Conservation (phyloP, 257 asterid genomes). For the Solanum ahanhuiri region DNA sequence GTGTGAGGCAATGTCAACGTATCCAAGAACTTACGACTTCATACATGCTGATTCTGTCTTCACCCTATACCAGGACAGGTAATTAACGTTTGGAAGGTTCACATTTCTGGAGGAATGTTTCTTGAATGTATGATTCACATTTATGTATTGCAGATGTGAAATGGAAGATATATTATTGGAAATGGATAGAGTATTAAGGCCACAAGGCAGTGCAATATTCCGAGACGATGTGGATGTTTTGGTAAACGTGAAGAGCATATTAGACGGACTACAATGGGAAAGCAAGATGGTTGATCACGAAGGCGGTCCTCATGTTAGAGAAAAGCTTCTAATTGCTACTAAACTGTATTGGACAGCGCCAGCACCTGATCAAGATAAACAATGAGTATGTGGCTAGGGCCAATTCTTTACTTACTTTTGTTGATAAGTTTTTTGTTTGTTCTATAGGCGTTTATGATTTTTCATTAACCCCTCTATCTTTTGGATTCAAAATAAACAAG, state of each 20-base stretch:
- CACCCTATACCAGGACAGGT: conserved; percentile 70
- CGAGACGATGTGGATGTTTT: conserved; percentile 77
- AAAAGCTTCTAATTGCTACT: conserved; percentile 72
- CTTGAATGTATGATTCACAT: not conserved
- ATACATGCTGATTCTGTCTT: conserved; percentile 67
- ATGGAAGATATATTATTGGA: conserved; percentile 64
- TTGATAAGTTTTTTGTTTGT: not conserved
- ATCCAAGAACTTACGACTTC: conserved; percentile 91
- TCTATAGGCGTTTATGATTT: not conserved
- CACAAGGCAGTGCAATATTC: conserved; percentile 72
- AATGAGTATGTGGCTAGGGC: not conserved
- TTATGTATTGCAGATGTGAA: conserved; percentile 43
- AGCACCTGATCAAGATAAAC: conserved; percentile 20
- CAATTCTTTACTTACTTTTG: not conserved
- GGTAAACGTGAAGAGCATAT: conserved; percentile 46
- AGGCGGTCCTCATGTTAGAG: conserved; percentile 73
- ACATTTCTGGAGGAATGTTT: not conserved
- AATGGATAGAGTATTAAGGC: conserved; percentile 80
- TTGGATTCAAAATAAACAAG: not conserved
- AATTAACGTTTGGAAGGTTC: not conserved
- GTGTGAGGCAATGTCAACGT: conserved; percentile 96
- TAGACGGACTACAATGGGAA: conserved; percentile 71
- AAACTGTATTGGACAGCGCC: conserved; percentile 90
- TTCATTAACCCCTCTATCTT: not conserved
- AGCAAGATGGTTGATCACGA: conserved; percentile 80